Conservation (phyloP, 2,329 filamentous ascomycete genomes). For the Paecilomyces fulvus region DNA sequence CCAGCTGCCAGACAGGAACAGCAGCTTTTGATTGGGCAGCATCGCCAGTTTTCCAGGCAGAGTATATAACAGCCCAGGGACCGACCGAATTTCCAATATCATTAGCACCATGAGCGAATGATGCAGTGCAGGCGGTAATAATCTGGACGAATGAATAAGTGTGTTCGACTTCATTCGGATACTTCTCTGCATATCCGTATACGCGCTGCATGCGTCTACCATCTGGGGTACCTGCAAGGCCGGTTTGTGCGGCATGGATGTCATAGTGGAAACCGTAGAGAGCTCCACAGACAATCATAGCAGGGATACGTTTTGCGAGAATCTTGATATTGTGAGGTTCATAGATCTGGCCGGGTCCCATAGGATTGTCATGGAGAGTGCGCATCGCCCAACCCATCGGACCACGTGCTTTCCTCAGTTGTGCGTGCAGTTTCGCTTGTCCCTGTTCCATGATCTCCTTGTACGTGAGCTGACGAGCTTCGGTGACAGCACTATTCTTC, state of each 20-base stretch:
- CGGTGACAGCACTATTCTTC: constrained; percentile 35
- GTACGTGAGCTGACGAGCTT: constrained; percentile 50
- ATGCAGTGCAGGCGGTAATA: constrained; percentile 43
- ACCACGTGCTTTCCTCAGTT: constrained; percentile 54
- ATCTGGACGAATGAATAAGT: constrained; percentile 47
- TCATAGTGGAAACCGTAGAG: constrained; percentile 76
- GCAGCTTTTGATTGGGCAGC: constrained; percentile 53
- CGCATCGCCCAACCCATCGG: constrained; percentile 81
- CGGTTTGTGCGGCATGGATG: constrained; percentile 67
- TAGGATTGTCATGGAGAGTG: constrained; percentile 62
- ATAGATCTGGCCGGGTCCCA: constrained; percentile 65
- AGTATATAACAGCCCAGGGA: constrained; percentile 62
- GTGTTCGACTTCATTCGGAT: constrained; percentile 62
- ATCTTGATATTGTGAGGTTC: constrained; percentile 62
- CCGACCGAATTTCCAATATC: constrained; percentile 66
- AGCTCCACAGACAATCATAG: constrained; percentile 52
- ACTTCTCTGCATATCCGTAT: constrained; percentile 56
- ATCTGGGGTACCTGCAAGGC: constrained; percentile 63
- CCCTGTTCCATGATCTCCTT: constrained; percentile 52
- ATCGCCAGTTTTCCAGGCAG: constrained; percentile 56
- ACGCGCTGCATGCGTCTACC: constrained; percentile 57
- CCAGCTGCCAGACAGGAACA: constrained; percentile 69
- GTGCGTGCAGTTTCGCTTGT: constrained; percentile 51
- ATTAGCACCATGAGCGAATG: constrained; percentile 61
- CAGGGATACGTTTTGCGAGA: constrained; percentile 58